A percentile compares a stretch with the other conserved stretches of the same genome.
Conservation (phyloP, 306 rosid species). For the Cucurbita maxima region DNA sequence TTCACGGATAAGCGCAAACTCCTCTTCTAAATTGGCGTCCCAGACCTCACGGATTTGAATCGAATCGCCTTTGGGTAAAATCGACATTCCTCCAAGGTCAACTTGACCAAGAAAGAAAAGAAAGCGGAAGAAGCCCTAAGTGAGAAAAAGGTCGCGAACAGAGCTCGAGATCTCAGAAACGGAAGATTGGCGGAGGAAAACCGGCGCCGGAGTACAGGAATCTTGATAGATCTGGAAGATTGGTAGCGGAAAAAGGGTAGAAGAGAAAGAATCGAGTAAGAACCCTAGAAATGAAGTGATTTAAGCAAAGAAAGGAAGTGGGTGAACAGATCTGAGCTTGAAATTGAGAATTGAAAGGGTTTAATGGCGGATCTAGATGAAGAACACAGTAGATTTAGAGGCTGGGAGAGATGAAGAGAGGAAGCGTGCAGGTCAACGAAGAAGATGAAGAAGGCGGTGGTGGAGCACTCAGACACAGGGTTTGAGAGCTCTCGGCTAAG, state of each 20-base stretch:
- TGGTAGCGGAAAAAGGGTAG: background rate
- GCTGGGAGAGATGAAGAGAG: background rate
- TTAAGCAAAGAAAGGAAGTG: background rate
- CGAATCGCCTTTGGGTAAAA: conserved; percentile 56
- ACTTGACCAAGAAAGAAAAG: conserved; percentile 13
- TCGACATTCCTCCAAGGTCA: conserved; percentile 44
- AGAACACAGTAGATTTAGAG: background rate
- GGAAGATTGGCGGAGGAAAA: conserved; percentile 1
- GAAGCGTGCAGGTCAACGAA: conserved; percentile 36
- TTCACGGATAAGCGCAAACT: conserved; percentile 53
- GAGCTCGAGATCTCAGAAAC: conserved; percentile 18
- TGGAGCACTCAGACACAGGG: background rate
- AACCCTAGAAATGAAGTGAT: conserved; percentile 24
- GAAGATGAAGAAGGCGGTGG: background rate
- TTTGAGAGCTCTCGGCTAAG: background rate
- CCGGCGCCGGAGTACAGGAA: background rate
- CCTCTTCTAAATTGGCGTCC: conserved; percentile 70
- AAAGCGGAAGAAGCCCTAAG: conserved; percentile 21
- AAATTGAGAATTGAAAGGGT: background rate
- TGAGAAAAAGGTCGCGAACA: background rate
- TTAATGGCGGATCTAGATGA: conserved; percentile 22
- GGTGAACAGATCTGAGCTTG: conserved; percentile 43
- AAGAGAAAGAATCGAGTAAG: background rate
- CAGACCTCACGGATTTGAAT: conserved; percentile 82
- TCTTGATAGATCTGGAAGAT: conserved; percentile 39